Evolutionary conservation across 257 asterid species (phyloP).

Genomic region (Anisodus tanguticus): DNA sequence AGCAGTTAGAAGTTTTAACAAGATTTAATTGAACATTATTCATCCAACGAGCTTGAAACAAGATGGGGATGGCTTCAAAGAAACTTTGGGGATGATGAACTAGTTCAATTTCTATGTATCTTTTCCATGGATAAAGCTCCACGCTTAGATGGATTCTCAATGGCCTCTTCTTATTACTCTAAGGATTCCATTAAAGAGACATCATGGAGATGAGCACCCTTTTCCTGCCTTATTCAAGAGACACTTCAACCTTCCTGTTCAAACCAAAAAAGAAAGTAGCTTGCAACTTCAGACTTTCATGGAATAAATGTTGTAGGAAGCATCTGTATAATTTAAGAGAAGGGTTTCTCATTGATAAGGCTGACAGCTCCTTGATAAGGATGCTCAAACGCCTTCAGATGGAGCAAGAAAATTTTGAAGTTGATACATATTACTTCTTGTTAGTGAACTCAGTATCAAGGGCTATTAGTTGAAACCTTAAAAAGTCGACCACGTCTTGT

Average conservation of each 20-base stretch:
- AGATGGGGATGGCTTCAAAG: too few relatives aligned
- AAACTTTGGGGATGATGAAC: too few relatives aligned
- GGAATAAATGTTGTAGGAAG: neutral
- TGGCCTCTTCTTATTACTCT: too few relatives aligned
- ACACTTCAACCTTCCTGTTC: neutral
- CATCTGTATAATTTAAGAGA: neutral
- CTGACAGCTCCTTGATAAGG: neutral
- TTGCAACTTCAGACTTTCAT: neutral
- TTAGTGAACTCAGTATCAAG: neutral
- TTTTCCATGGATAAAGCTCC: too few relatives aligned
- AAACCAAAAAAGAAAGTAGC: neutral
- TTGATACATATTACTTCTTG: neutral
- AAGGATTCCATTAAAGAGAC: too few relatives aligned
- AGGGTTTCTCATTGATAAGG: neutral
- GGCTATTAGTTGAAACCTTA: neutral
- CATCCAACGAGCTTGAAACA: too few relatives aligned
- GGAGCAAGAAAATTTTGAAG: neutral
- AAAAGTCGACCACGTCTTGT: neutral
- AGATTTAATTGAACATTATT: too few relatives aligned
- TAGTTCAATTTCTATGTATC: too few relatives aligned
- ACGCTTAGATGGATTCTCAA: too few relatives aligned
- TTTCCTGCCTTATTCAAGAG: neutral
- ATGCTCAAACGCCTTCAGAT: neutral
- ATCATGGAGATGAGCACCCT: too few relatives aligned
- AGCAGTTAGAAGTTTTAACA: too few relatives aligned